These are phyloP conservation scores for Eleusine indica DNA, from an alignment of 176 grass and related monocot genomes.

Conservation along the genomic window DNA sequence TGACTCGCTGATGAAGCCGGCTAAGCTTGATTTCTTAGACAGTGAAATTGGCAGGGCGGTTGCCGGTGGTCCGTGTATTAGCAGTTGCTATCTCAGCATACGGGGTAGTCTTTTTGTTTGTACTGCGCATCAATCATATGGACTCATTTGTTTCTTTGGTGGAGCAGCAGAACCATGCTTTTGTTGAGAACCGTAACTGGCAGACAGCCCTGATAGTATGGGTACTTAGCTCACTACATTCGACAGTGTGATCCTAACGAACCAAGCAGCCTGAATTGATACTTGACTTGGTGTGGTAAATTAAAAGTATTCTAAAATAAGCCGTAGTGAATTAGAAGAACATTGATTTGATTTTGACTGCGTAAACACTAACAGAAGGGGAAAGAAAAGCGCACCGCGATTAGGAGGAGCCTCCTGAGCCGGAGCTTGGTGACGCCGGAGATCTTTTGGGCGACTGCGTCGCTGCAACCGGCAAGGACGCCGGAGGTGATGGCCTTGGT, in stretches of 20 bases:
- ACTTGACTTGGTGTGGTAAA: no score
- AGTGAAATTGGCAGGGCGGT: no score
- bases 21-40: neutral
- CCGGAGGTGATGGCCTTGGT: constrained; percentile 87
- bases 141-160: neutral
- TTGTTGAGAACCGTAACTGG: no score
- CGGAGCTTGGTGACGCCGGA: constrained; percentile 63
- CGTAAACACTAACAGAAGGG: neutral
- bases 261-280: no score
- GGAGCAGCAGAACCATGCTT: no score
- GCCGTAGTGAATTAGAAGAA: neutral
- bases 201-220: no score
- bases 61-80: neutral
- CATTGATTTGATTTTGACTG: neutral
- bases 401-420: constrained; percentile 68
- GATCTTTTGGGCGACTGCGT: constrained; percentile 73
- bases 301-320: no score
- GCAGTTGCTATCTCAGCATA: constrained; percentile 18
- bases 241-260: no score
- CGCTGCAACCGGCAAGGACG: constrained; percentile 75
- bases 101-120: neutral
- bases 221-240: no score
- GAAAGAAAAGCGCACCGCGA: constrained; percentile 47
- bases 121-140: neutral
- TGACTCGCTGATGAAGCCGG: no score